Evolutionary conservation across 331 rosid genomes (phyloP).

Genomic region (Rhamnella rubrinervis): DNA sequence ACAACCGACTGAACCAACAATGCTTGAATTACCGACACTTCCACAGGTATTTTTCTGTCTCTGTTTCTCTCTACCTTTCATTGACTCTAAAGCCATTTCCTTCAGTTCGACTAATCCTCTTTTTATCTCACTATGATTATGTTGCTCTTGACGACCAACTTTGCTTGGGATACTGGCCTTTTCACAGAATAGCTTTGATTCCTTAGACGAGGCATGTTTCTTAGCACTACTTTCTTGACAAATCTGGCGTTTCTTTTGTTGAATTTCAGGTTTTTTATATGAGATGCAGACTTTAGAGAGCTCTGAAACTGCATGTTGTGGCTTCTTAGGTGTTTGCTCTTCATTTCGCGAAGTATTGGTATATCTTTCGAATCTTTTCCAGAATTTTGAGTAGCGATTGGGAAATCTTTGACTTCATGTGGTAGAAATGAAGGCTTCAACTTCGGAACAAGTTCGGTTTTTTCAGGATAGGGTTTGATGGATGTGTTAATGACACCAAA

Average conservation of each 20-base stretch:
- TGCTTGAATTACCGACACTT: conserved; percentile 19
- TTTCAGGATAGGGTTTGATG: conserved; percentile 21
- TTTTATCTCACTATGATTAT: conserved; percentile 18
- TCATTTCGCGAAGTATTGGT: conserved; percentile 10
- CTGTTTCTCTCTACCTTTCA: conserved; percentile 12
- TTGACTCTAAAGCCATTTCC: not conserved
- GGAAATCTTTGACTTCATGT: not conserved
- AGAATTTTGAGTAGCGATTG: conserved; percentile 7
- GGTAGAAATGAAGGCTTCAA: conserved; percentile 12
- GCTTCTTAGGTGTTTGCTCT: conserved; percentile 19
- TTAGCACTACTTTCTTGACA: conserved; percentile 27
- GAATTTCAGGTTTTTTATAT: conserved; percentile 14
- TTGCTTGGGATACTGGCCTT: conserved; percentile 10
- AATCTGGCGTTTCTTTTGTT: not conserved
- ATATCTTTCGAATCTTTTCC: conserved; percentile 9
- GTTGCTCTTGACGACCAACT: conserved; percentile 20
- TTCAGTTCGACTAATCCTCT: conserved; percentile 18
- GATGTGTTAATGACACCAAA: conserved; percentile 8
- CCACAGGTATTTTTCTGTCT: not conserved
- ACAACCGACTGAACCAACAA: conserved; percentile 4
- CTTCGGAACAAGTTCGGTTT: conserved; percentile 8
- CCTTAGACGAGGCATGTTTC: conserved; percentile 25
- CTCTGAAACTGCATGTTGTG: conserved; percentile 12
- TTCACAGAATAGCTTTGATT: not conserved
- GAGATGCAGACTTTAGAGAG: conserved; percentile 19